Evolutionary conservation across 371 early-diverging fungal species (phyloP).

Genomic region (Syncephalastrum contaminatum): DNA sequence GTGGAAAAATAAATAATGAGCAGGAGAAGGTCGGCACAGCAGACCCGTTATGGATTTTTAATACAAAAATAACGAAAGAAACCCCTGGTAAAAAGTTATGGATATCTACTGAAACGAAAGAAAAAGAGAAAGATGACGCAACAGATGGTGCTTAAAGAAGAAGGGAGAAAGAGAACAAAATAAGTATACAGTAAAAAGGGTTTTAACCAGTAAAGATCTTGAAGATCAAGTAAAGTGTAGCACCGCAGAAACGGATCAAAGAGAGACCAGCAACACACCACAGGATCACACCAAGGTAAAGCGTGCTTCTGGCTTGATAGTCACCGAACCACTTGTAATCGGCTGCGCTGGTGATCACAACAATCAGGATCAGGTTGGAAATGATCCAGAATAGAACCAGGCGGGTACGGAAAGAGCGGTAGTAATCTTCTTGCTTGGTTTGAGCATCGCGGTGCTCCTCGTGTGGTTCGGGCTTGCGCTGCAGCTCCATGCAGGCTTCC

Average conservation of each 20-base stretch:
- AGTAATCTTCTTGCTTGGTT: constrained; percentile 85
- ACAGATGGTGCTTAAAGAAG: background rate
- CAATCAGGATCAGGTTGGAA: constrained; percentile 76
- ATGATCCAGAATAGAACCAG: constrained; percentile 78
- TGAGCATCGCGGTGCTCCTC: constrained; percentile 67
- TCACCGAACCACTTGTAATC: constrained; percentile 30
- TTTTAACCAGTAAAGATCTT: constrained; percentile 38
- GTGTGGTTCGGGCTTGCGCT: constrained; percentile 43
- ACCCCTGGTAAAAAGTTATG: too few relatives aligned
- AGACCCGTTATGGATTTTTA: too few relatives aligned
- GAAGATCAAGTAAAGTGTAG: constrained; percentile 68
- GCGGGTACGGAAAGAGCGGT: constrained; percentile 81
- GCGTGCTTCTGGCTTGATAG: constrained; percentile 48
- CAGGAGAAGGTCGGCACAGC: too few relatives aligned
- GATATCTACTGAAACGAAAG: too few relatives aligned
- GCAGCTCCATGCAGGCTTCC: constrained; percentile 59
- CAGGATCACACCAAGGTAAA: constrained; percentile 82
- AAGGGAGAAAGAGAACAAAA: background rate
- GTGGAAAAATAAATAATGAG: too few relatives aligned
- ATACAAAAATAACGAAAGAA: too few relatives aligned
- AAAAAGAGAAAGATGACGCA: too few relatives aligned
- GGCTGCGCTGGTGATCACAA: constrained; percentile 42
- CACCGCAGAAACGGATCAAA: constrained; percentile 77
- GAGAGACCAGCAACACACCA: constrained; percentile 85
- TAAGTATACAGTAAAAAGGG: too few relatives aligned